Evolutionary conservation across 768 basidiomycete species (phyloP), one percentile per base, ranked within the genome.

Genomic region (Pilatotrama ljubarskyi): DNA sequence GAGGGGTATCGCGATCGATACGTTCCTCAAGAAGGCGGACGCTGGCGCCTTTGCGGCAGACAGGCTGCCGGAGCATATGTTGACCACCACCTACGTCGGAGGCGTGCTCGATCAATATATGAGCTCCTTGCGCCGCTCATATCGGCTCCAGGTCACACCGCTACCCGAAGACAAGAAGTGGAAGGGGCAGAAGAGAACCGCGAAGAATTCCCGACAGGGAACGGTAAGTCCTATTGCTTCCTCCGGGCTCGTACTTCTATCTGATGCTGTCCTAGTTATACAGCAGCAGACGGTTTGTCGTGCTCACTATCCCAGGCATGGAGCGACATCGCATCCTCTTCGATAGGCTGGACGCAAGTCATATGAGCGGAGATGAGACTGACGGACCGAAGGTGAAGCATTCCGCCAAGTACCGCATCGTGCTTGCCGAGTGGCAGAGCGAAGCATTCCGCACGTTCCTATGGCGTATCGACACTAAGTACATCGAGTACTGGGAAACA

Each of bases 291-390:
- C n/a, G n/a, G n/a, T n/a, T n/a, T n/a, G n/a, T n/a, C 36, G 32
- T 22, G 20, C 32, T 37, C 24, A 5, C 11, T n/a, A n/a, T n/a
- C n/a, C n/a, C n/a, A n/a, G n/a, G n/a, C n/a, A n/a, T n/a, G n/a
- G n/a, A n/a, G 6, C 29, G 35, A 15, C 54, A 55, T 18, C 3
- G 3, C 13, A 11, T 46, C 3, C 36, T 55, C 18, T 22, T 18
- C 17, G 6, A 26, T 25, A 29, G 41, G 15, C 15, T 55, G 20
- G 54, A 20, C 14, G 9, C 54, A 3, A 13, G 4, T 13, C 43
- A 56, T 46, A 56, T 56, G 55, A 56, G 55, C 36, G 55, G 15
- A 13, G 55, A 56, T 22, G 55, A 56, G 37, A 56, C 46, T 1
- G 55, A 56, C 14, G 46, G 55, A 5, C 22, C 35, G 3, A 24